These are phyloP conservation scores for Aureobasidium mangrovei DNA, from an alignment of 2,329 filamentous ascomycete genomes.

Conservation along the genomic window DNA sequence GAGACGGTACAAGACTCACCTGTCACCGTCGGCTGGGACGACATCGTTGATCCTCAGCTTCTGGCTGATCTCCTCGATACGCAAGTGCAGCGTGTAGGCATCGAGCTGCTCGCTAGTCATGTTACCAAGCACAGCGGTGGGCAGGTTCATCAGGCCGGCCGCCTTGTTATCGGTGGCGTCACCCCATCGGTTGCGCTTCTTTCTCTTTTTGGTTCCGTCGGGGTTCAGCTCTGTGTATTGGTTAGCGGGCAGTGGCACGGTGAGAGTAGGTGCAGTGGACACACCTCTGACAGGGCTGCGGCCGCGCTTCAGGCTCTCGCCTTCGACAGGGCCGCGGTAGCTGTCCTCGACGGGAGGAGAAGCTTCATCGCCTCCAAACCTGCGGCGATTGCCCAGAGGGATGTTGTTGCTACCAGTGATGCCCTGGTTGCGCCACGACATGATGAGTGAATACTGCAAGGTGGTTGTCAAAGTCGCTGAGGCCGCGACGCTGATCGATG, in stretches of 20 bases:
- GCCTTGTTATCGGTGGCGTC: constrained; percentile 98
- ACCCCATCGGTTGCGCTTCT: constrained; percentile 98
- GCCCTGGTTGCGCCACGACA: constrained; percentile 62
- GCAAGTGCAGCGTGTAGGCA: constrained; percentile 89
- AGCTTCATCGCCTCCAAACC: constrained; percentile 55
- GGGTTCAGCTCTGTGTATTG: constrained; percentile 28
- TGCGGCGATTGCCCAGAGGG: constrained; percentile 74
- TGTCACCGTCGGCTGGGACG: constrained; percentile 88
- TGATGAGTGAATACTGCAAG: constrained; percentile 22
- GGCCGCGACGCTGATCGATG: too few species aligned
- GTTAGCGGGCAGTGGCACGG: constrained; percentile 17
- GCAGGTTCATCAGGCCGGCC: constrained; percentile 91
- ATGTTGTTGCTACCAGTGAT: constrained; percentile 99
- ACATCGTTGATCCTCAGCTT: constrained; percentile 99
- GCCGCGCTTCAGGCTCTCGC: constrained; percentile 69
- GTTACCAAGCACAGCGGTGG: constrained; percentile 90
- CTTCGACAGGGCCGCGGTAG: constrained; percentile 64
- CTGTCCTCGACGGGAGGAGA: constrained; percentile 47
- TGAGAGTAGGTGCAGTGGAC: constrained; percentile 23
- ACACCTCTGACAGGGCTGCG: constrained; percentile 79
- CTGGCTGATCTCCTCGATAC: constrained; percentile 98
- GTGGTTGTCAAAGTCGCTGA: too few species aligned
- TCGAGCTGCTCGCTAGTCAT: constrained; percentile 99
- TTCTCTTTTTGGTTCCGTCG: constrained; percentile 80
- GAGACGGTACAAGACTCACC: constrained; percentile 51